Evolutionary conservation across 306 rosid species (phyloP), one percentile per base, ranked within the genome.

Genomic region (Lupinus albus): DNA sequence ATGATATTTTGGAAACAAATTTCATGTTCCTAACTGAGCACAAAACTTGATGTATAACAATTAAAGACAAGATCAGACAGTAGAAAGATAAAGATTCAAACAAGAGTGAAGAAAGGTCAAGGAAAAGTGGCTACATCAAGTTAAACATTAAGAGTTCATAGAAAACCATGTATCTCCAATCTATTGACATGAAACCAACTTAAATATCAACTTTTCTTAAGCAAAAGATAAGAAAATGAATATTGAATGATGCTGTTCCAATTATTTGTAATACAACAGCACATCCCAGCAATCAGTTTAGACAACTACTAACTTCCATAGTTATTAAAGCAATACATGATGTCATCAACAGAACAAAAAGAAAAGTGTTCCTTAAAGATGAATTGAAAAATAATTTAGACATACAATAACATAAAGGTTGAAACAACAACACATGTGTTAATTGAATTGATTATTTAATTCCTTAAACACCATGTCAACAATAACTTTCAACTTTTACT

Each of bases 91-190:
- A 69, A 61, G 63, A 72, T 35, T 46, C 60, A 69, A 74, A 75
- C 61, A 75, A 3, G 65, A 69, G 68, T 61, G 55, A 77, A 59
- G 7, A 74, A 30, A 11, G 53, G 52, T 54, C 61, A 77, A 59
- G 21, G 21, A 66, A 52, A 51, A 76, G 57, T 35, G 30, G 65
- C 50, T 32, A 64, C 50, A 20, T 61, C 32, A 47, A 39, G 65
- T 6, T 2, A 33, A 4, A 33, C 7, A 33, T 33, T 4, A 33
- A 33, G 36, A 2, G 36, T 33, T 33, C 36, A 33, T 33, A 6
- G 7, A 33, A 33, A 33, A 33, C 36, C 36, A 33, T 6, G 36
- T 33, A 33, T 33, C 36, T 33, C 36, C 36, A 25, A 25, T 25
- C 30, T 33, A 33, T 33, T 33, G 36, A 33, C 36, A 33, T 33